Evolutionary conservation across 352 stramenopile genomes (phyloP).

Genomic region (Phytophthora fragariae): DNA sequence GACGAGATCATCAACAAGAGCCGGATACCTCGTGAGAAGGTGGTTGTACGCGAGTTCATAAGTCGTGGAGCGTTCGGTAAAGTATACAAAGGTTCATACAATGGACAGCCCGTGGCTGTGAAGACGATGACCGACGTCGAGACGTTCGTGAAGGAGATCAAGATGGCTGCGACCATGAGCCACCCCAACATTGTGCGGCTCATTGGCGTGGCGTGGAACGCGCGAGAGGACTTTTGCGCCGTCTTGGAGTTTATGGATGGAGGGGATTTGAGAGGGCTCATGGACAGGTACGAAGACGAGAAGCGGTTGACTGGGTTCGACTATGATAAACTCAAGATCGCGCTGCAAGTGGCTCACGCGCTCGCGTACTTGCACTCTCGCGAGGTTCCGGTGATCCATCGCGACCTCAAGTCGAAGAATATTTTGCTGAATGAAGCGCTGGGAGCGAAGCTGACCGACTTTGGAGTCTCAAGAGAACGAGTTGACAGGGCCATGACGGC

Average conservation of each 20-base stretch:
- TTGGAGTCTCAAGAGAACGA: too few species aligned
- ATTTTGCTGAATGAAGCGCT: too few species aligned
- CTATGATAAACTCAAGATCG: conserved; percentile 46
- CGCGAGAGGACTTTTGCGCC: conserved; percentile 43
- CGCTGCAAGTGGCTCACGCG: conserved; percentile 50
- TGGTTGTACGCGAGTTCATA: conserved; percentile 51
- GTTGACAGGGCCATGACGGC: too few species aligned
- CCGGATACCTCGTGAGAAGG: conserved; percentile 61
- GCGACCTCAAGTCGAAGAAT: too few species aligned
- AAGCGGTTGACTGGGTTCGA: conserved; percentile 47
- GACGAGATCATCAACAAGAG: conserved; percentile 49
- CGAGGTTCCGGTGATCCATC: conserved; percentile 37
- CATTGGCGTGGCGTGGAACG: conserved; percentile 60
- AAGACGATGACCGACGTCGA: conserved; percentile 68
- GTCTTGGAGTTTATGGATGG: conserved; percentile 53
- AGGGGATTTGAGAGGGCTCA: conserved; percentile 45
- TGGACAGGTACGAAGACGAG: conserved; percentile 58
- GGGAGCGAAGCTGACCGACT: too few species aligned
- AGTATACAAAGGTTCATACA: conserved; percentile 62
- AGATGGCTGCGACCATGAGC: conserved; percentile 54
- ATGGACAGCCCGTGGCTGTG: conserved; percentile 58
- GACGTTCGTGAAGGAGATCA: conserved; percentile 75
- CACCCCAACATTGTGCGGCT: conserved; percentile 56
- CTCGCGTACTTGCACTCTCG: conserved; percentile 56
- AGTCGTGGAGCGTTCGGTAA: conserved; percentile 68